Evolutionary conservation across 331 rosid genomes (phyloP).

Genomic region (Prunus yedoensis): DNA sequence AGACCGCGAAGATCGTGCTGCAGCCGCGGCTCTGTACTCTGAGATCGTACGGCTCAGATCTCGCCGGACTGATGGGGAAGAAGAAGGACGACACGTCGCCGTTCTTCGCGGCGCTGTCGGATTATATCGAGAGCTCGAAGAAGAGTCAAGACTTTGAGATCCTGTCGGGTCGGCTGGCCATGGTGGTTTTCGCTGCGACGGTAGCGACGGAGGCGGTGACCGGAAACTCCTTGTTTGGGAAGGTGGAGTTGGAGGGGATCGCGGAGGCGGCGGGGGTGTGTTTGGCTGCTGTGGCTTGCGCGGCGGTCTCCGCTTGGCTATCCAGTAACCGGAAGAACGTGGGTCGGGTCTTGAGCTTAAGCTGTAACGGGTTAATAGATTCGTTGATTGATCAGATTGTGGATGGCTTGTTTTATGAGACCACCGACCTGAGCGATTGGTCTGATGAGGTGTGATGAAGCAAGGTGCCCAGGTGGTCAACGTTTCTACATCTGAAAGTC

Average conservation of each 20-base stretch:
- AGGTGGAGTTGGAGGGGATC: slow-evolving; percentile 67
- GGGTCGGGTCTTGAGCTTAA: slow-evolving; percentile 54
- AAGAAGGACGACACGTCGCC: slow-evolving; percentile 43
- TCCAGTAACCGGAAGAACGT: slow-evolving; percentile 69
- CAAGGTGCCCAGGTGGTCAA: neutral
- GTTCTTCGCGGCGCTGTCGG: slow-evolving; percentile 70
- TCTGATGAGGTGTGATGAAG: slow-evolving; percentile 51
- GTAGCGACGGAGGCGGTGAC: slow-evolving; percentile 66
- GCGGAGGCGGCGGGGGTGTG: slow-evolving; percentile 74
- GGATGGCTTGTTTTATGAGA: slow-evolving; percentile 77
- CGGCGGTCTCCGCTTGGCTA: slow-evolving; percentile 75
- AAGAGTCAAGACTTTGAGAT: slow-evolving; percentile 87
- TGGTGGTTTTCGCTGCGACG: slow-evolving; percentile 87
- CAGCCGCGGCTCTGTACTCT: slow-evolving; percentile 84
- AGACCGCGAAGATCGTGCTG: slow-evolving; percentile 48
- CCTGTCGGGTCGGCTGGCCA: slow-evolving; percentile 89
- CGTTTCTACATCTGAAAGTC: neutral
- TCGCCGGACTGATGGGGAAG: slow-evolving; percentile 32
- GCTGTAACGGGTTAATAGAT: slow-evolving; percentile 77
- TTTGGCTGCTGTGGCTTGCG: slow-evolving; percentile 69
- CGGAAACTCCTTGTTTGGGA: slow-evolving; percentile 76
- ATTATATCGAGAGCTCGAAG: slow-evolving; percentile 77
- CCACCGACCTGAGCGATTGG: slow-evolving; percentile 43
- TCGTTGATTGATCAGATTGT: slow-evolving; percentile 75
- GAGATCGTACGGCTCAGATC: slow-evolving; percentile 76